Base-by-base conservation (phyloP, 768 basidiomycete species). In the Boletus vinaceobasis region DNA sequence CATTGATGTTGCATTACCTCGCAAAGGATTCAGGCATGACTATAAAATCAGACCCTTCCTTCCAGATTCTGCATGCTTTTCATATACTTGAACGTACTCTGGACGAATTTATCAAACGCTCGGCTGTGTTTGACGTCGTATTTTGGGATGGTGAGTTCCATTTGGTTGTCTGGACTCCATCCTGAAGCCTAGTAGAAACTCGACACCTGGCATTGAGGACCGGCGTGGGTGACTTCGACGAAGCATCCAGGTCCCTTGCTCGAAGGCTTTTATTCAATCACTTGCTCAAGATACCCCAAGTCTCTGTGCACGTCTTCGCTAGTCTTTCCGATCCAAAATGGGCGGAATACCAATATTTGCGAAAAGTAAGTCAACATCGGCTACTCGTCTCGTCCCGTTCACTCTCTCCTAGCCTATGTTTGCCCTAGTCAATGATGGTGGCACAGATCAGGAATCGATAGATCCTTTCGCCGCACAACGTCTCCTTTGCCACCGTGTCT, bases 21-120 rank as follows among this genome's bases (percentile, higher is more conserved):
- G 7, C 7, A 31, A 11, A 33, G 19, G 19, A 9, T 17, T n/a
- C 3, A 21, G 32, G 46, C 7, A 23, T 61, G 47, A 58, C 42
- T 13, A 19, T 37, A 10, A 32, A 37, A 40, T 38, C 54, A 84
- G 84, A 80, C 31, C 67, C 69, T 0, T 79, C 78, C 36, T 85
- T 86, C 57, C 87, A 88, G 65, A 77, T 85, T 45, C 55, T 85
- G 2, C 87, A 88, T 62, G 87, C 85, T 3, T 68, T 78, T 29
- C 74, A 80, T 50, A 66, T 71, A 5, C 69, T 88, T 36, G 86
- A 88, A 60, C 67, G 70, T n/a, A 68, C 76, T 4, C 64, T 88
- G 7, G 51, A 73, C 7, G 74, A 84, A 36, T 79, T 85, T 52
- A 64, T 71, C 15, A 72, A 70, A 29, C 75, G 86, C 14, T 74